Evolutionary conservation across 768 basidiomycete species (phyloP).

Genomic region (Cystofilobasidium macerans): DNA sequence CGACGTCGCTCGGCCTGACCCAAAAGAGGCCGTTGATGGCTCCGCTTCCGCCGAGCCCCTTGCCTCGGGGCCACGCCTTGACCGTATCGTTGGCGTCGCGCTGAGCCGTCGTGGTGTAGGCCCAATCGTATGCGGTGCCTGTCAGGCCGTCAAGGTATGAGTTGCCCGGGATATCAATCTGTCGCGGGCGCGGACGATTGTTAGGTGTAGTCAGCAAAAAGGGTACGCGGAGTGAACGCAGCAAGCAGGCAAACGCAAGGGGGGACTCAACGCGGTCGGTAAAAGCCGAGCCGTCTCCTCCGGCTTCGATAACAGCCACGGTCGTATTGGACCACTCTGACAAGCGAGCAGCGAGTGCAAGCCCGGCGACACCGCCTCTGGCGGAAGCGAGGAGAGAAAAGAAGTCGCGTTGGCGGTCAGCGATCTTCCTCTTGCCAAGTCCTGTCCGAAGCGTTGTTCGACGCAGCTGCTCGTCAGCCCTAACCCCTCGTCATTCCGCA

Average conservation of each 20-base stretch:
- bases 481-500: too few species aligned
- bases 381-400: background rate
- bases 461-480: too few species aligned
- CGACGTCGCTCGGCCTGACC: constrained; percentile 4
- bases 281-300: constrained; percentile 12
- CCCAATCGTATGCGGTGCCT: constrained; percentile 18
- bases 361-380: constrained; percentile 25
- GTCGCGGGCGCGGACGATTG: background rate
- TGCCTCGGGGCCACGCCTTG: constrained; percentile 42
- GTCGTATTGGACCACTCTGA: constrained; percentile 22
- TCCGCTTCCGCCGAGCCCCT: constrained; percentile 55
- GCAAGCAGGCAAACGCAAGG: background rate
- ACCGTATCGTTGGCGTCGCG: background rate
- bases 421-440: too few species aligned
- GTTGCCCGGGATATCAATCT: constrained; percentile 23
- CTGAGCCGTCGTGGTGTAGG: constrained; percentile 31
- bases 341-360: constrained; percentile 22
- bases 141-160: constrained; percentile 22
- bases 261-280: constrained; percentile 2
- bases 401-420: background rate
- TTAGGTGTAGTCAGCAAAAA: background rate
- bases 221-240: background rate
- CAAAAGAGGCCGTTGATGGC: constrained; percentile 60
- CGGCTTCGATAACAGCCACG: constrained; percentile 23
- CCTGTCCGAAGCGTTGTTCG: too few species aligned